These are phyloP conservation scores for Penicillium herquei DNA, from an alignment of 495 filamentous ascomycete species.

Conservation along the genomic window DNA sequence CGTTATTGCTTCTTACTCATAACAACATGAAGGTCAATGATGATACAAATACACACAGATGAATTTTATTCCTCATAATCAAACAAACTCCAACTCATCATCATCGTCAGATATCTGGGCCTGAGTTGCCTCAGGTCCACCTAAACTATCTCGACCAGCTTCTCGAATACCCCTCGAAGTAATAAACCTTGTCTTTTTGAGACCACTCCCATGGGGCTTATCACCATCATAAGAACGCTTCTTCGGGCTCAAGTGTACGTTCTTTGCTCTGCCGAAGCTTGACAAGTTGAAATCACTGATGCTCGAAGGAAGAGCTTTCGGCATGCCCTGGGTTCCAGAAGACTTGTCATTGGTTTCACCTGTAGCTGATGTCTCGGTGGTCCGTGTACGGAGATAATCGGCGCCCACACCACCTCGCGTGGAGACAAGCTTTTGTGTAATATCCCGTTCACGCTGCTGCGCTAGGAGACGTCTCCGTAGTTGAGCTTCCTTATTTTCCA, in stretches of 20 bases:
- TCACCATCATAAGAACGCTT: slow-evolving; percentile 50
- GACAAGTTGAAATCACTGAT: slow-evolving; percentile 23
- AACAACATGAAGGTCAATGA: too few species aligned
- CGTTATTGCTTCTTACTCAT: too few species aligned
- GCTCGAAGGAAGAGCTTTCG: slow-evolving; percentile 9
- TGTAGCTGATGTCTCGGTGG: slow-evolving; percentile 19
- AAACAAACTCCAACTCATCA: slow-evolving; percentile 57
- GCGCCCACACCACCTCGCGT: slow-evolving; percentile 64
- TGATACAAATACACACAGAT: neutral
- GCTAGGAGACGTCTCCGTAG: slow-evolving; percentile 66
- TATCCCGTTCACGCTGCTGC: slow-evolving; percentile 76
- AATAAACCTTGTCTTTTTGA: slow-evolving; percentile 81
- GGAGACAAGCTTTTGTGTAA: slow-evolving; percentile 64
- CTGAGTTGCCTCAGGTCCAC: slow-evolving; percentile 40
- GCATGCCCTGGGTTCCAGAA: slow-evolving; percentile 8
- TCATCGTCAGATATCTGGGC: slow-evolving; percentile 44
- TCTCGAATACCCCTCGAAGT: slow-evolving; percentile 74
- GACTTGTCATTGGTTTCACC: slow-evolving; percentile 7
- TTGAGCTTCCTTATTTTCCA: slow-evolving; percentile 60
- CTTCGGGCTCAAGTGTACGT: slow-evolving; percentile 67
- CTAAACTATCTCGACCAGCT: slow-evolving; percentile 72
- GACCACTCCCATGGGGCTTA: slow-evolving; percentile 34
- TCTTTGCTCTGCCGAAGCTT: slow-evolving; percentile 35
- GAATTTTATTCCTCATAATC: slow-evolving; percentile 7
- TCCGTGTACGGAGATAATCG: slow-evolving; percentile 68